Evolutionary conservation across 139 green algal genomes (phyloP), one percentile per base, ranked within the genome.

Genomic region (Coccomyxa sp.): DNA sequence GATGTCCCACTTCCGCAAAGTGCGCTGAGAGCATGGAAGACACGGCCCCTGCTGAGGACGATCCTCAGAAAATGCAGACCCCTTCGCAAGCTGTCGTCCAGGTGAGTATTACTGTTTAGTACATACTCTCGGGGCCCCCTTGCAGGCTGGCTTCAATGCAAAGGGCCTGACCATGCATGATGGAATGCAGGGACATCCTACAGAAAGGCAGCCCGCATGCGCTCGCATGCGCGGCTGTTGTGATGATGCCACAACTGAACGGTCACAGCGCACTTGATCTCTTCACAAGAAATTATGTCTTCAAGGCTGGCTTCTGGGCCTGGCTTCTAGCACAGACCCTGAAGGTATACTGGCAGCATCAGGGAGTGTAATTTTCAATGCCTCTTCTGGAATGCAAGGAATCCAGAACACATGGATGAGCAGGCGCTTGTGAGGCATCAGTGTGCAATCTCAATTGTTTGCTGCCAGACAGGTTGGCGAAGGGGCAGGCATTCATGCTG

Each of bases 251-350:
- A 18, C 64, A 34, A 34, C 33, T 44, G 70, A 31, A 31, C 22
- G 34, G 24, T 8, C 12, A 44, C 33, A 34, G 33, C 1, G 37
- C 24, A 12, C 16, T 7, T 7, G 79, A 84, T 16, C 73, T 96
- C 0, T 78, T 86, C 7, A 81, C 74, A 31, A 64, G 50, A 7
- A 98, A 98, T 86, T 85, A 91, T 24, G 88, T 97, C 0, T 96
- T 98, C 77, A 81, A 93, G 40, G 86, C 86, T n/a, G 93, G 94
- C 37, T 98, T 98, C 80, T 95, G 87, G 82, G 91, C 82, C 10
- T 98, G 94, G 94, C 91, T 96, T 73, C 36, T 83, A 0, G 95
- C 95, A 0, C 95, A 98, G 85, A 88, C 92, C 27, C 69, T 88
- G 18, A 98, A 98, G 88, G 90, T 94, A 73, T 40, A 29, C 9